Percentiles rank a stretch among this genome's conserved stretches.
These are phyloP conservation scores for Leucosporidium yakuticum DNA, from an alignment of 768 basidiomycete genomes.

Conservation along the genomic window DNA sequence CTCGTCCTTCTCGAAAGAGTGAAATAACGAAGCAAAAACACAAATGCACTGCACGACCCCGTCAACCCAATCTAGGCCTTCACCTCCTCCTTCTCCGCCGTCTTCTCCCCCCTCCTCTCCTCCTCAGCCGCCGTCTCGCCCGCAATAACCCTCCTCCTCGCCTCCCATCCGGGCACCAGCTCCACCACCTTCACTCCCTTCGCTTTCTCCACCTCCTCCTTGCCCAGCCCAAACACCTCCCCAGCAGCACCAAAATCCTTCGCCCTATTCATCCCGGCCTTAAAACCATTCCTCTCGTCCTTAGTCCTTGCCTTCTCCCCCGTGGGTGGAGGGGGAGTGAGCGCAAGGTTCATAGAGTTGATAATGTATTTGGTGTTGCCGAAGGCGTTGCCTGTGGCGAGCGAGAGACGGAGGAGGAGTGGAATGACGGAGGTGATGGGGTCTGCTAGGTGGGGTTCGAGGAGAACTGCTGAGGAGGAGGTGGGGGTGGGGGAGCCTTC, in stretches of 20 bases:
- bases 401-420: conserved; percentile 62
- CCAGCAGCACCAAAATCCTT: conserved; percentile 20
- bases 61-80: not conserved
- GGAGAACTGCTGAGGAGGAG: conserved; percentile 60
- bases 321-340: conserved; percentile 6
- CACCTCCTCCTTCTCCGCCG: not conserved
- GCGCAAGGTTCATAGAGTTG: conserved; percentile 26
- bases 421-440: conserved; percentile 65
- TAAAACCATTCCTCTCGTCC: conserved; percentile 6
- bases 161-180: conserved; percentile 18
- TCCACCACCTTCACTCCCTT: conserved; percentile 11
- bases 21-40: not conserved
- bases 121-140: conserved; percentile 2
- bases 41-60: not conserved
- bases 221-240: conserved; percentile 8
- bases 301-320: conserved; percentile 3
- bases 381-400: conserved; percentile 32
- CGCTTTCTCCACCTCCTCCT: conserved; percentile 5
- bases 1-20: too few species aligned
- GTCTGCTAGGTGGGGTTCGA: conserved; percentile 45
- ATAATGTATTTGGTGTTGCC: conserved; percentile 38
- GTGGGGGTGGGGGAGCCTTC: not conserved
- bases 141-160: conserved; percentile 25
- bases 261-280: conserved; percentile 29
- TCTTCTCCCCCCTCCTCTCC: not conserved